Base-by-base conservation (phyloP, 345 rosid genomes). In the Salix suchowensis region DNA sequence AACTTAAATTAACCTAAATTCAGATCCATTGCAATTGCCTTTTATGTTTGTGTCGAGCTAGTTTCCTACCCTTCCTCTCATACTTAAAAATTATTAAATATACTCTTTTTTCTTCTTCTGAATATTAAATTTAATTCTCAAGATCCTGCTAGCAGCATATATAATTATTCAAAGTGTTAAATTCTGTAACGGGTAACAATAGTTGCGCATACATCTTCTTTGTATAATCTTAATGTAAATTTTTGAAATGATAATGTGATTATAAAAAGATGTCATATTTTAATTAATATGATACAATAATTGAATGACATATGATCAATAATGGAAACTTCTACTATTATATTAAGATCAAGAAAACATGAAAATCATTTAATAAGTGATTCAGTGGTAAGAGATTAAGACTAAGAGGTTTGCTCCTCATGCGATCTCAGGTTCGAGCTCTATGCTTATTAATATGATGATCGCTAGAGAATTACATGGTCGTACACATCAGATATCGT, bases 321-420 rank as follows among this genome's bases (percentile, higher is more conserved):
- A 70, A 75, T 70, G 74, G 84, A 77, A 83, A 76, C 78, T 76
- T 67, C 44, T 28, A 64, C 68, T 39, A 64, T 40, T 37, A 23
- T 52, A 30, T 46, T 7, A 55, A 10, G 2, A 10, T 36, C 54
- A 26, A 5, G 50, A 40, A 40, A 40, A 9, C 6, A 34, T 34
- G 37, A 34, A 34, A 34, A 34, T 34, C 6, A 34, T 39, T 0
- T 37, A 37, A 7, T 1, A 0, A 7, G 42, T 39, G 0, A 8
- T 34, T 1, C 0, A 39, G 2, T 39, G 11, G 2, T 39, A 7
- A 39, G 1, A 7, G 2, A 1, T 39, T 39, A 8, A 1, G 42
- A 39, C 0, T 1, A 39, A 39, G 0, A 39, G 11, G 0, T 39
- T 39, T 39, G 37, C 1, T 34, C 5, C 36, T 34, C 6, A 34